Conservation (phyloP, 2,329 filamentous ascomycete genomes). For the Colletotrichum theobromicola region DNA sequence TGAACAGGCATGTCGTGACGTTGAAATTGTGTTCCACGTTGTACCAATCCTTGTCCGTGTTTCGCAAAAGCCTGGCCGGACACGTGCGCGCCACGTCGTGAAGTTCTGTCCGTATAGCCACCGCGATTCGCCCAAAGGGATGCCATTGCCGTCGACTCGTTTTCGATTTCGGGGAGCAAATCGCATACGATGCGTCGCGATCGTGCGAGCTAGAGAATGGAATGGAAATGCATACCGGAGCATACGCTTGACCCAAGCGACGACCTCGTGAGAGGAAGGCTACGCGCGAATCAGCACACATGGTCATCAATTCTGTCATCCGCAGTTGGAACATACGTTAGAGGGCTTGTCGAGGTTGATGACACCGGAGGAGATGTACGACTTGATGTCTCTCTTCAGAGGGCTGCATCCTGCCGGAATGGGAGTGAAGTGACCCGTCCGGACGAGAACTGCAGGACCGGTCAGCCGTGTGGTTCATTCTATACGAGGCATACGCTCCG, state of each 20-base stretch:
- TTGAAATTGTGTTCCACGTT: neutral
- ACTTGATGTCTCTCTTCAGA: conserved; percentile 92
- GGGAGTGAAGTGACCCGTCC: conserved; percentile 95
- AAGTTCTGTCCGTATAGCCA: neutral
- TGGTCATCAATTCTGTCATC: neutral
- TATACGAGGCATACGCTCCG: neutral
- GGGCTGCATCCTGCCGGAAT: conserved; percentile 93
- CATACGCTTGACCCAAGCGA: conserved; percentile 99
- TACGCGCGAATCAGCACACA: neutral
- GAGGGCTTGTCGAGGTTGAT: conserved; percentile 88
- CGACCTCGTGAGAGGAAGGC: conserved; percentile 84
- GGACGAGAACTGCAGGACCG: conserved; percentile 74
- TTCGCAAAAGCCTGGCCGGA: neutral
- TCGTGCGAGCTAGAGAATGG: neutral
- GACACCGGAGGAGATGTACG: conserved; percentile 94
- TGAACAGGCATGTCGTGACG: neutral
- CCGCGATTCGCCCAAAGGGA: no score
- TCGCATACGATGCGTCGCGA: neutral
- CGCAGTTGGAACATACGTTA: conserved; percentile 9
- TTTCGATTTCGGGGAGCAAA: neutral
- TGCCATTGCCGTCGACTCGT: neutral
- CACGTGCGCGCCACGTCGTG: neutral
- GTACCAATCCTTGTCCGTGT: neutral
- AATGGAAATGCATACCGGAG: conserved; percentile 65
- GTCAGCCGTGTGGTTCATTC: conserved; percentile 27